phyloP scores from a whole-genome alignment of 169 alveolate species.

The Nephromyces sp. region DNA sequence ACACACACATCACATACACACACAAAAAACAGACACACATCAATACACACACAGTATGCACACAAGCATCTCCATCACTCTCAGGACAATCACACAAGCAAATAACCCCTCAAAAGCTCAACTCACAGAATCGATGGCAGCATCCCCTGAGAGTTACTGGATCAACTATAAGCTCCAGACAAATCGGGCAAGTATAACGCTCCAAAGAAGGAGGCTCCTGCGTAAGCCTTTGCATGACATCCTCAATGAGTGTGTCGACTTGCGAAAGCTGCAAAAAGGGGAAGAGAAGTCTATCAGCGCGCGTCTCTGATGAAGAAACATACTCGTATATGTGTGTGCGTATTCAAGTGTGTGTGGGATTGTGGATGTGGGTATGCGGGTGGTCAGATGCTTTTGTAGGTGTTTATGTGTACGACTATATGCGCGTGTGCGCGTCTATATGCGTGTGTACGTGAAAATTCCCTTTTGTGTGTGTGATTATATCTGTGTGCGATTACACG shows the following conservation, averaged over 20 bases:
- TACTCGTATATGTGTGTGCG: too few relatives aligned
- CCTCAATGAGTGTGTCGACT: conserved; percentile 13
- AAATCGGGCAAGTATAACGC: conserved; percentile 16
- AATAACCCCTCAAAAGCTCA: too few relatives aligned
- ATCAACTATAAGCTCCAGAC: conserved; percentile 22
- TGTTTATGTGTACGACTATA: background rate
- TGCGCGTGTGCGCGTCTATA: background rate
- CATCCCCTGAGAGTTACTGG: conserved; percentile 28
- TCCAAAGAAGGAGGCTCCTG: conserved; percentile 6
- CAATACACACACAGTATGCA: too few relatives aligned
- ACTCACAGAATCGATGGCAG: conserved; percentile 19
- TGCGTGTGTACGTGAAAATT: background rate
- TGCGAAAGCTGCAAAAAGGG: conserved; percentile 6
- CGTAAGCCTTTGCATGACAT: conserved; percentile 1
- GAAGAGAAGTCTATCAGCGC: conserved; percentile 12
- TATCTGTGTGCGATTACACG: too few relatives aligned
- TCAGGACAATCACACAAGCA: too few relatives aligned
- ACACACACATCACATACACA: too few relatives aligned
- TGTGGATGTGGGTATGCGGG: too few relatives aligned
- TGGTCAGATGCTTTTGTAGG: background rate
- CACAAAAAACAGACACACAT: too few relatives aligned
- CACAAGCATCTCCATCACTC: too few relatives aligned
- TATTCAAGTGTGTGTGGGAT: background rate
- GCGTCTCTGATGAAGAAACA: too few relatives aligned
- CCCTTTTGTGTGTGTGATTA: too few relatives aligned